phyloP scores from a whole-genome alignment of 2,329 filamentous ascomycete species.

The Xylariaceae sp. region DNA sequence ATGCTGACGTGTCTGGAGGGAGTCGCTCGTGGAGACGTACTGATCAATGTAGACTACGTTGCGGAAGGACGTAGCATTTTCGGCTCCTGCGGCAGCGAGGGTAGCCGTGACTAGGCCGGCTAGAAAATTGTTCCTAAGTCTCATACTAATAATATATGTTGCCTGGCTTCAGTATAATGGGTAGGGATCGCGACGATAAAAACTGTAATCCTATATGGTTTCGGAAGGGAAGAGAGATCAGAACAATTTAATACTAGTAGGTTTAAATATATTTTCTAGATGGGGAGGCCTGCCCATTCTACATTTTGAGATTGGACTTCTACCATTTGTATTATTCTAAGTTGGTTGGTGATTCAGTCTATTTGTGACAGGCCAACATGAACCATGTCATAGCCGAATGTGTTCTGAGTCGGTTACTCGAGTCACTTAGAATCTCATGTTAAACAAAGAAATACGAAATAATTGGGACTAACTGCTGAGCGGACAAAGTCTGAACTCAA shows the following conservation, averaged over 20 bases:
- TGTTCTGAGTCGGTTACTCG: too few relatives aligned
- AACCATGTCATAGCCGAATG: too few relatives aligned
- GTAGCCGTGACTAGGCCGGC: conserved; percentile 11
- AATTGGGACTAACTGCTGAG: too few relatives aligned
- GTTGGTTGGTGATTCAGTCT: too few relatives aligned
- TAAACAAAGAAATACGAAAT: too few relatives aligned
- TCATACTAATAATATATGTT: conserved; percentile 9
- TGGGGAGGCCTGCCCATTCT: neutral
- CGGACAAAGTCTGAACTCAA: too few relatives aligned
- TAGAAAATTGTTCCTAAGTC: conserved; percentile 1
- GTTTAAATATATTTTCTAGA: neutral
- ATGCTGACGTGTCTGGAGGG: neutral
- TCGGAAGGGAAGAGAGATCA: neutral
- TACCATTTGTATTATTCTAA: too few relatives aligned
- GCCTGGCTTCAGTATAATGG: neutral
- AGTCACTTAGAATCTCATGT: too few relatives aligned
- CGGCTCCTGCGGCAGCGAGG: conserved; percentile 5
- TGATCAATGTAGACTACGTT: conserved; percentile 23
- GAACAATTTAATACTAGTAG: neutral
- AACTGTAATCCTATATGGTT: neutral
- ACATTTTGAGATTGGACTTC: too few relatives aligned
- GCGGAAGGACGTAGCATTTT: conserved; percentile 1
- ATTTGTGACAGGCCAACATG: too few relatives aligned
- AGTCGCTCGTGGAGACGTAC: conserved; percentile 4
- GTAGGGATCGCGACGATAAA: neutral